phyloP scores from a whole-genome alignment of 257 asterid genomes.

The Solanum sejunctum region DNA sequence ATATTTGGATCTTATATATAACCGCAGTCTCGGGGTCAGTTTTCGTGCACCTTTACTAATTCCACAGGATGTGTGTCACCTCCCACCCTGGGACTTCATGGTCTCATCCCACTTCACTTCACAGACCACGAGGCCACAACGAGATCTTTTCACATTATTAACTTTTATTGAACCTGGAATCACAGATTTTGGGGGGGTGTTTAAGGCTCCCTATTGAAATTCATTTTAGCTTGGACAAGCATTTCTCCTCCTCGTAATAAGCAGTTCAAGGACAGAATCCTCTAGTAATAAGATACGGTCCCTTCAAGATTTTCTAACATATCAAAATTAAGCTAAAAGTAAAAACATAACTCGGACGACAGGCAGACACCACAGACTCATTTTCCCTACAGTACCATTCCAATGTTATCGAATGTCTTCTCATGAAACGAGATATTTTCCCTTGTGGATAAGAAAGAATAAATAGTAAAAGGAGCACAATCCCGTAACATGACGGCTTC shows the following conservation, averaged over 20 bases:
- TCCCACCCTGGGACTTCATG: no score
- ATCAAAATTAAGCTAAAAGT: background rate
- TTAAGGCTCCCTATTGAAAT: background rate
- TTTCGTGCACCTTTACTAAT: no score
- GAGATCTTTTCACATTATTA: background rate
- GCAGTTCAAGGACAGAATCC: background rate
- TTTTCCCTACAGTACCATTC: background rate
- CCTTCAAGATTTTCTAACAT: background rate
- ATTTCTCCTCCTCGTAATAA: background rate
- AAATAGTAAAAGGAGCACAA: background rate
- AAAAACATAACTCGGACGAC: background rate
- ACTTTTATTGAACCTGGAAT: background rate
- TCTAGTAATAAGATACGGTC: background rate
- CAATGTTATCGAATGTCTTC: background rate
- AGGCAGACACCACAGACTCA: background rate
- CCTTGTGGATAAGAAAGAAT: background rate
- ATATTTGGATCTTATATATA: no score
- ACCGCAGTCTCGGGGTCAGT: no score
- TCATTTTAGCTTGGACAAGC: background rate
- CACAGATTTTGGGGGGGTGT: background rate
- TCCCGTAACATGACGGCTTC: background rate
- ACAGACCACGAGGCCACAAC: no score
- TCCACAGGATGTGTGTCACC: no score
- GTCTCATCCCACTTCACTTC: no score
- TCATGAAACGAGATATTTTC: background rate